Percentiles rank a stretch among this genome's conserved stretches.
These are phyloP conservation scores for Prillingera fragicola DNA, from an alignment of 1,284 basidiomycete genomes.

Conservation along the genomic window DNA sequence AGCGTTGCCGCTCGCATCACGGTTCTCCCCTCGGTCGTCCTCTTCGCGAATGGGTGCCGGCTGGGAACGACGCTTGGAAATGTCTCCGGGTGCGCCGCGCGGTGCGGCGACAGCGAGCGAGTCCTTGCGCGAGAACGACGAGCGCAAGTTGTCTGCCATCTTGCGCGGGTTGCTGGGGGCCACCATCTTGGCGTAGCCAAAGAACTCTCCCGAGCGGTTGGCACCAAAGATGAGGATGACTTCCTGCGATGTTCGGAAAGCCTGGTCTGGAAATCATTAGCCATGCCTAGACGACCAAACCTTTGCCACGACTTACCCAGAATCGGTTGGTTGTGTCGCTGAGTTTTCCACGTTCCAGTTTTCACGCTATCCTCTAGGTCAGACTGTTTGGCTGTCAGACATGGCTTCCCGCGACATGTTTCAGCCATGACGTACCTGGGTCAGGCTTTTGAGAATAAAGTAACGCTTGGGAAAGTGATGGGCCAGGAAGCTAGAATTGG, in stretches of 20 bases:
- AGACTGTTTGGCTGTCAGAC: constrained; percentile 52
- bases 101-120: constrained; percentile 14
- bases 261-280: constrained; percentile 59
- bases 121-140: constrained; percentile 13
- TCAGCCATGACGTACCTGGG: no score
- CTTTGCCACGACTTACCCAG: constrained; percentile 43
- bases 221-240: constrained; percentile 87
- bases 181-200: constrained; percentile 68
- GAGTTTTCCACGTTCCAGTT: constrained; percentile 82
- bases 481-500: constrained; percentile 55
- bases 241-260: constrained; percentile 76
- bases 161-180: constrained; percentile 28
- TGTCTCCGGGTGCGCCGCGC: not conserved
- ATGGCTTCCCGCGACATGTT: not conserved
- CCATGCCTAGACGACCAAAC: not conserved
- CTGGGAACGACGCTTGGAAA: constrained; percentile 38
- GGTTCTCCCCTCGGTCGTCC: constrained; percentile 15
- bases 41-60: constrained; percentile 27
- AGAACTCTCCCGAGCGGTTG: constrained; percentile 75
- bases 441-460: constrained; percentile 87
- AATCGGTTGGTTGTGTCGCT: constrained; percentile 83
- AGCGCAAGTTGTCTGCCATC: constrained; percentile 29
- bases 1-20: no score
- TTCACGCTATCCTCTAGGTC: constrained; percentile 82
- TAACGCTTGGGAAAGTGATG: constrained; percentile 76